Conservation (phyloP, 805 yeast species). For the Kazachstania taianensis region DNA sequence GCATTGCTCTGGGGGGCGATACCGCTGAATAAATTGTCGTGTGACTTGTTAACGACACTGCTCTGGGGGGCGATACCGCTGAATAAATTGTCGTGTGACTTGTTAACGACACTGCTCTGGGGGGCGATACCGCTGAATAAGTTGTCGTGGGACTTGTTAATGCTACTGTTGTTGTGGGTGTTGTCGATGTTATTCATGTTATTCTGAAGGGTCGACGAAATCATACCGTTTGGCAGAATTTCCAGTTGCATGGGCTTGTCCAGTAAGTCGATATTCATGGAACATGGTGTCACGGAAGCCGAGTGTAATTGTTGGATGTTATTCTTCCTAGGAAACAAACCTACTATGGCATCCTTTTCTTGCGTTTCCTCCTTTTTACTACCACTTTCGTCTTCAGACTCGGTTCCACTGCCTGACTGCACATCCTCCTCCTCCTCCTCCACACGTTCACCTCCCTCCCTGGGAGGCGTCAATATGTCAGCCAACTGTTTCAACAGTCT, state of each 20-base stretch:
- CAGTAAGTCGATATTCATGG: constrained; percentile 17
- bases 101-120: neutral
- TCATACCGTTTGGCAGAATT: constrained; percentile 16
- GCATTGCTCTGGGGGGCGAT: neutral
- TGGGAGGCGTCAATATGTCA: constrained; percentile 7
- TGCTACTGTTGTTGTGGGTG: neutral
- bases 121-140: constrained; percentile 1
- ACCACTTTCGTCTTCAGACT: neutral
- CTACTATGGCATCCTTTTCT: constrained; percentile 1
- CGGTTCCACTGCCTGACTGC: neutral
- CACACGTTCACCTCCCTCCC: neutral
- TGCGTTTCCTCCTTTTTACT: neutral
- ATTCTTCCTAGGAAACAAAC: constrained; percentile 19
- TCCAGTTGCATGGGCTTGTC: constrained; percentile 19
- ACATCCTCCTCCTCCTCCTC: neutral
- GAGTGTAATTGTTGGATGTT: constrained; percentile 14
- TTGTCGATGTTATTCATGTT: constrained; percentile 3
- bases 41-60: constrained; percentile 1
- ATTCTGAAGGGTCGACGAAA: constrained; percentile 6
- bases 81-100: neutral
- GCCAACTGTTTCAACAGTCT: constrained; percentile 10
- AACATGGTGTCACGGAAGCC: constrained; percentile 22
- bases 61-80: neutral
- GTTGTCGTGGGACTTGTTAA: neutral
- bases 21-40: neutral